Conservation (phyloP, 2,329 filamentous ascomycete genomes). For the Dothidotthia symphoricarpi region DNA sequence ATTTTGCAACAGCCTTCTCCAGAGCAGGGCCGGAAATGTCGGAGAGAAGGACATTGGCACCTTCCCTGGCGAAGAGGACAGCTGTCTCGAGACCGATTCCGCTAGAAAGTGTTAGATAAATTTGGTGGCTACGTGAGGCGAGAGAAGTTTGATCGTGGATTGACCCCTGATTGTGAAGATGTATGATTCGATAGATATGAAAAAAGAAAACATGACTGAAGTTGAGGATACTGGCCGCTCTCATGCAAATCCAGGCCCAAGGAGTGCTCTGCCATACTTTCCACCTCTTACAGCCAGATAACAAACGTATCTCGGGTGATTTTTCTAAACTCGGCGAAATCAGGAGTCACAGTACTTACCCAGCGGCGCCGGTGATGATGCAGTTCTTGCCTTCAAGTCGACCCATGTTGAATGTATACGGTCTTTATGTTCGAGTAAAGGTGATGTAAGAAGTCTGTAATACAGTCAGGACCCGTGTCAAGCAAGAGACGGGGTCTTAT, state of each 20-base stretch:
- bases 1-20: constrained; percentile 71
- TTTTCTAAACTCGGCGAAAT: no score
- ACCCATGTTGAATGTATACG: constrained; percentile 39
- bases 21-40: constrained; percentile 80
- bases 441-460: constrained; percentile 5
- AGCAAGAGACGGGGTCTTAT: constrained; percentile 22
- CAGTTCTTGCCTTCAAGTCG: constrained; percentile 66
- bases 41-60: constrained; percentile 78
- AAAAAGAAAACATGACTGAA: no score
- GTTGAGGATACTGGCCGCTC: no score
- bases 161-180: no score
- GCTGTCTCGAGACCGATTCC: constrained; percentile 91
- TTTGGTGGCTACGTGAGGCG: no score
- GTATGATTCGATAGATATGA: no score
- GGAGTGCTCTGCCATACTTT: no score
- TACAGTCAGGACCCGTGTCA: constrained; percentile 9
- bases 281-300: no score
- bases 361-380: constrained; percentile 80
- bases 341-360: constrained; percentile 61
- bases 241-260: no score
- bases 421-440: constrained; percentile 5
- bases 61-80: constrained; percentile 86
- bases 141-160: no score
- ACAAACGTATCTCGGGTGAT: no score
- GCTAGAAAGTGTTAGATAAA: constrained; percentile 48